phyloP scores from a whole-genome alignment of 2,329 filamentous ascomycete genomes.

The Aspergillus bombycis region DNA sequence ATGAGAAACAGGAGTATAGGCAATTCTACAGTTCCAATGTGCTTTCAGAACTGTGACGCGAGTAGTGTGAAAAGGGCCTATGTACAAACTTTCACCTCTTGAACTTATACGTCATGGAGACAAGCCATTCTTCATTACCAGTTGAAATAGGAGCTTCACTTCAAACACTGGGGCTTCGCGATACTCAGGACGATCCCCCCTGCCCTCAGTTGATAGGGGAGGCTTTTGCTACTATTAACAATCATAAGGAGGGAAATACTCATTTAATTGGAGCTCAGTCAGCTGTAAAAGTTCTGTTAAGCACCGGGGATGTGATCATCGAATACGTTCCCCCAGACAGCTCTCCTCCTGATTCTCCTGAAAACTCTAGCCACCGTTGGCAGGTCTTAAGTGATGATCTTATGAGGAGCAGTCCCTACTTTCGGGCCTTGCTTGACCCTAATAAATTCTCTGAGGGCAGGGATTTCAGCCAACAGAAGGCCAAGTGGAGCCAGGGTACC shows the following conservation, averaged over 20 bases:
- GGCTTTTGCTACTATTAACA: not conserved
- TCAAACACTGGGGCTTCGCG: constrained; percentile 8
- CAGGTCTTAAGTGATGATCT: constrained; percentile 38
- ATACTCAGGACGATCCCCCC: not conserved
- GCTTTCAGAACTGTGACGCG: not conserved
- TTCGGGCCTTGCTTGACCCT: constrained; percentile 43
- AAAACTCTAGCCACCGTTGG: constrained; percentile 29
- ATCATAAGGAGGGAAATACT: not conserved
- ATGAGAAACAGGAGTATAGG: constrained; percentile 4
- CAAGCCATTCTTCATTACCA: constrained; percentile 28
- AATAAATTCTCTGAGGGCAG: constrained; percentile 47
- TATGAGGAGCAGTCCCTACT: constrained; percentile 42
- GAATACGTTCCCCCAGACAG: constrained; percentile 30
- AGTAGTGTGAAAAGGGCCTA: not conserved
- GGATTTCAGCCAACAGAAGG: constrained; percentile 33
- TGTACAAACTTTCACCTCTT: not conserved
- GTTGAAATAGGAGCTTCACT: constrained; percentile 8
- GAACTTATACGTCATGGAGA: constrained; percentile 23
- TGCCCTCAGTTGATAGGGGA: not conserved
- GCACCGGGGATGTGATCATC: constrained; percentile 40
- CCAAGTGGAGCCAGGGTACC: constrained; percentile 4
- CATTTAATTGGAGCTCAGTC: not conserved
- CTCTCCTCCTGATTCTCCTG: constrained; percentile 10
- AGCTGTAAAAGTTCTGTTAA: constrained; percentile 27
- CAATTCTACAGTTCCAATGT: constrained; percentile 3